Evolutionary conservation across 345 rosid genomes (phyloP).

Genomic region (Acer saccharum): DNA sequence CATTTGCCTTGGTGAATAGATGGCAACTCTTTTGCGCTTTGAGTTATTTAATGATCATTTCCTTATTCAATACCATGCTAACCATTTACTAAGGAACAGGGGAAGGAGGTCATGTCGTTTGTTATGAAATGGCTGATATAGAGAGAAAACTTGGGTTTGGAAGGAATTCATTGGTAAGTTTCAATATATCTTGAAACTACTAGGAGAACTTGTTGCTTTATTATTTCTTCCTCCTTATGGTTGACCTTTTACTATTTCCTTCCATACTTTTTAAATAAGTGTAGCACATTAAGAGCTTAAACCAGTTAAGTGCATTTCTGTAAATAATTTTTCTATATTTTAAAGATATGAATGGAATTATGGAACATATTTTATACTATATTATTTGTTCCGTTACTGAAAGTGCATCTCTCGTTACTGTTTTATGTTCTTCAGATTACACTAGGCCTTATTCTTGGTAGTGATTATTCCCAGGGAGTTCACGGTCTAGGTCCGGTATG

Average conservation of each 20-base stretch:
- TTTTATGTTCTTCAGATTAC: conserved; percentile 56
- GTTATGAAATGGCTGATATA: conserved; percentile 93
- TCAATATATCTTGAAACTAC: conserved; percentile 23
- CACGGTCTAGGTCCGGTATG: conserved; percentile 83
- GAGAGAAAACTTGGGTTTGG: conserved; percentile 83
- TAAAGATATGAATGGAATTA: not conserved
- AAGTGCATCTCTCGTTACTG: not conserved
- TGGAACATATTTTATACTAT: not conserved
- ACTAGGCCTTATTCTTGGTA: conserved; percentile 83
- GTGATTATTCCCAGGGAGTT: conserved; percentile 87
- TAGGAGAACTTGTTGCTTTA: conserved; percentile 9
- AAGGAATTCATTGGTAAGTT: conserved; percentile 83
- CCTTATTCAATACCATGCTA: conserved; percentile 12
- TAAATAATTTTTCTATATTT: not conserved
- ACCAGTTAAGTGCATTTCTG: no score
- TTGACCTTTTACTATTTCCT: conserved; percentile 13
- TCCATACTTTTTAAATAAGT: no score
- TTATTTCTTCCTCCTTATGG: not conserved
- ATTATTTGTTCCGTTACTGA: not conserved
- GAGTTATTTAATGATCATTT: conserved; percentile 11
- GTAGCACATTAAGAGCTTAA: no score
- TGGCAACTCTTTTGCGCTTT: conserved; percentile 8
- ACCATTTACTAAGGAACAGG: conserved; percentile 49
- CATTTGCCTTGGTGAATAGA: conserved; percentile 72
- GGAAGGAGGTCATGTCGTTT: conserved; percentile 80